Conservation (phyloP, 2,329 filamentous ascomycete species). For the Monosporascus sp. region DNA sequence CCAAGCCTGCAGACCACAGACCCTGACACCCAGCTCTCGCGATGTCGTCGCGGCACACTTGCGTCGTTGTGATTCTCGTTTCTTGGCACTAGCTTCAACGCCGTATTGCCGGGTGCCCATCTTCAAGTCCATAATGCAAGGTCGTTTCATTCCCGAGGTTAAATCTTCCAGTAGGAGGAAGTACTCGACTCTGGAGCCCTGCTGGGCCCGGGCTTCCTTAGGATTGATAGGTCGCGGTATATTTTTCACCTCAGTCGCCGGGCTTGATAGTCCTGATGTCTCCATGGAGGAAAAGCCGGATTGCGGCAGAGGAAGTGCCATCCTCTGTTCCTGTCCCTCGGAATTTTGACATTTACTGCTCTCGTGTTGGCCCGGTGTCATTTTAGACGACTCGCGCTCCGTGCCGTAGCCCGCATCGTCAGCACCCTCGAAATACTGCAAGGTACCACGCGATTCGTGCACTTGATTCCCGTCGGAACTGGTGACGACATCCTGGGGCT, state of each 20-base stretch:
- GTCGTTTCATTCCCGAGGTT: constrained; percentile 91
- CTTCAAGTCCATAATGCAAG: constrained; percentile 95
- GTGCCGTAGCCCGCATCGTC: constrained; percentile 77
- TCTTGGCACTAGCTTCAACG: constrained; percentile 84
- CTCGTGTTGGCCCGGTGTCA: constrained; percentile 11
- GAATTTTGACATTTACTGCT: constrained; percentile 8
- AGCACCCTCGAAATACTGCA: constrained; percentile 89
- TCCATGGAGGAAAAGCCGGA: constrained; percentile 30
- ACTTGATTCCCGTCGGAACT: constrained; percentile 16
- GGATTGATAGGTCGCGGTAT: constrained; percentile 64
- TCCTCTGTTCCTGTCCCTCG: constrained; percentile 5
- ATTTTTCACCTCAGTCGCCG: constrained; percentile 32
- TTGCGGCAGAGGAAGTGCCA: constrained; percentile 9
- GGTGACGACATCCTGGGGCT: constrained; percentile 69
- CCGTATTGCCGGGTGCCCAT: constrained; percentile 99
- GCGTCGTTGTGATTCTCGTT: constrained; percentile 83
- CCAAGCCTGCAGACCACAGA: constrained; percentile 96
- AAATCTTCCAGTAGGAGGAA: constrained; percentile 92
- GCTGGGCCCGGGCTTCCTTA: constrained; percentile 65
- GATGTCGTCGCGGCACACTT: constrained; percentile 94
- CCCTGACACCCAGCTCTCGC: constrained; percentile 80
- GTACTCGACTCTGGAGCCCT: constrained; percentile 71
- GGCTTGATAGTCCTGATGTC: constrained; percentile 32
- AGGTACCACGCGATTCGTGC: constrained; percentile 56
- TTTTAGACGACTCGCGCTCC: constrained; percentile 51